Percentiles rank a stretch among this genome's conserved stretches.
Evolutionary conservation across 1,284 basidiomycete genomes (phyloP).

Genomic region (Gastroboletus turbinatus): DNA sequence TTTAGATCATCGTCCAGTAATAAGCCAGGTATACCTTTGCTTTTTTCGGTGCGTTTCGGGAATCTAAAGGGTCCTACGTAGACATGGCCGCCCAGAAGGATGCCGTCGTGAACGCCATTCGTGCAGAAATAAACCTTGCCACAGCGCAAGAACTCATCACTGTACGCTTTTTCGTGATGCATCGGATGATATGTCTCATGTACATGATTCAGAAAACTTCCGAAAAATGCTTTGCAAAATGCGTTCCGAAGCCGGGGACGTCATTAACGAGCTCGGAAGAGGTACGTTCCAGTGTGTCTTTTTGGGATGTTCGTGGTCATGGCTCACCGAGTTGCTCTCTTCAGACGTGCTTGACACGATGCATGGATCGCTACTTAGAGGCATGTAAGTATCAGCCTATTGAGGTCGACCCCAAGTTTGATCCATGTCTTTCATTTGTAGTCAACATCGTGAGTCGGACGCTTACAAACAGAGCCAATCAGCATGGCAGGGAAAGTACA

Average conservation of each 20-base stretch:
- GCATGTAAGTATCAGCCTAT: conserved; percentile 57
- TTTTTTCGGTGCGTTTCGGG: neutral
- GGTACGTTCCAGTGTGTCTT: conserved; percentile 38
- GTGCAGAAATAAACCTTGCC: conserved; percentile 67
- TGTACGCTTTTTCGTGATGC: conserved; percentile 37
- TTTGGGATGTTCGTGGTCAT: neutral
- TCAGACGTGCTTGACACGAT: conserved; percentile 72
- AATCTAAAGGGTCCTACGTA: conserved; percentile 23
- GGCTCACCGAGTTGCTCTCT: neutral
- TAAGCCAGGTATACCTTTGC: conserved; percentile 34
- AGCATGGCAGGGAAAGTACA: conserved; percentile 27
- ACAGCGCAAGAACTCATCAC: conserved; percentile 84
- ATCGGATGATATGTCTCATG: neutral
- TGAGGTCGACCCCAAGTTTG: neutral
- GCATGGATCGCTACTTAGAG: conserved; percentile 82
- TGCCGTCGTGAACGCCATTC: conserved; percentile 67
- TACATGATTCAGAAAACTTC: conserved; percentile 58
- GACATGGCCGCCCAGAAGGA: conserved; percentile 65
- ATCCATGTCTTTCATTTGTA: conserved; percentile 29
- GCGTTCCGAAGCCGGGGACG: conserved; percentile 73
- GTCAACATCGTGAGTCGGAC: conserved; percentile 74
- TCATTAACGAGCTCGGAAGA: conserved; percentile 73
- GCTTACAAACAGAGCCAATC: conserved; percentile 54
- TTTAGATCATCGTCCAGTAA: conserved; percentile 39
- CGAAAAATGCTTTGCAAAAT: conserved; percentile 76